phyloP scores from a whole-genome alignment of 495 filamentous ascomycete genomes.

The Penicillium roqueforti region DNA sequence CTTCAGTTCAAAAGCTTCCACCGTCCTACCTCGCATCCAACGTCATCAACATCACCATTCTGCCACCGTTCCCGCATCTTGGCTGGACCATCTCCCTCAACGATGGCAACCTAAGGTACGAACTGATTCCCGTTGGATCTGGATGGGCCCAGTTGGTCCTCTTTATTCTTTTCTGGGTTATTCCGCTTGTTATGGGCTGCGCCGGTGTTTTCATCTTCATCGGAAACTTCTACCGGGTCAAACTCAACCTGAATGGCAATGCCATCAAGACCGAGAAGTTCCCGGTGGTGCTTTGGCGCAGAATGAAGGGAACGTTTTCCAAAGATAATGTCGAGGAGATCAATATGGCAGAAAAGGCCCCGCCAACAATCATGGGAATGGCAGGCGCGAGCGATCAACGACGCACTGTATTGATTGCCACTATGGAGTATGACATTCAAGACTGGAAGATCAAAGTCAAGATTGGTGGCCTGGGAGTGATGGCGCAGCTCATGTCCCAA shows the following conservation, averaged over 20 bases:
- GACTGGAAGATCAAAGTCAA: constrained; percentile 72
- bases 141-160: constrained; percentile 38
- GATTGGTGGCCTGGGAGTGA: constrained; percentile 68
- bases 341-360: constrained; percentile 28
- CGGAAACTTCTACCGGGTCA: constrained; percentile 47
- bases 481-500: constrained; percentile 68
- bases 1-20: constrained; percentile 17
- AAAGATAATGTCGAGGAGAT: not conserved
- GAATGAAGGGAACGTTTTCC: constrained; percentile 9
- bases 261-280: constrained; percentile 12
- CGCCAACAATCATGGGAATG: constrained; percentile 7
- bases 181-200: constrained; percentile 40
- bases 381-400: constrained; percentile 20
- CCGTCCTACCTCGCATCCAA: constrained; percentile 31
- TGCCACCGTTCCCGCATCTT: constrained; percentile 40
- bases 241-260: constrained; percentile 43
- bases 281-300: constrained; percentile 9
- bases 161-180: constrained; percentile 41
- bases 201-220: constrained; percentile 43
- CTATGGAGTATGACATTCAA: constrained; percentile 72
- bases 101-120: constrained; percentile 43
- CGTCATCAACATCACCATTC: constrained; percentile 44
- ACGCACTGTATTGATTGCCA: constrained; percentile 62
- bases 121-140: constrained; percentile 39
- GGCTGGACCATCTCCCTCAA: constrained; percentile 42